Conservation (phyloP, 2,329 filamentous ascomycete genomes). For the Phaeophleospora eucalypticola region DNA sequence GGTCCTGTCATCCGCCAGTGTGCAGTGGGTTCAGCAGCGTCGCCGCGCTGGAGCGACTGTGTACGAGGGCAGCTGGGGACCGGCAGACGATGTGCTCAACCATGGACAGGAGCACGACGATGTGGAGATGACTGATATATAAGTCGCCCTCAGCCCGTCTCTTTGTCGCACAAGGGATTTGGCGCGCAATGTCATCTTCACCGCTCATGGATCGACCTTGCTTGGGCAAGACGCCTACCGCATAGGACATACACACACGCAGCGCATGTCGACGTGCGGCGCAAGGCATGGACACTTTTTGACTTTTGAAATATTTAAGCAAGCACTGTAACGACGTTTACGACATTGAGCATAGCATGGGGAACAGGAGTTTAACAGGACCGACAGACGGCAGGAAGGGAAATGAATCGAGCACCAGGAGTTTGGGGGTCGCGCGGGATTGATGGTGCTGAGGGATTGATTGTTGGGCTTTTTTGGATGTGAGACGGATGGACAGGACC, state of each 20-base stretch:
- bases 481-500: background rate
- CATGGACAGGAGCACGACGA: conserved; percentile 40
- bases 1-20: conserved; percentile 66
- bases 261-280: no score
- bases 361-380: background rate
- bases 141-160: conserved; percentile 4
- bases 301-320: background rate
- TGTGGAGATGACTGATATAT: conserved; percentile 60
- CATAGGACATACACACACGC: background rate
- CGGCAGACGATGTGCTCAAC: conserved; percentile 59
- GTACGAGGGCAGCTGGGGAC: conserved; percentile 94
- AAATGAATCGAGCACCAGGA: background rate
- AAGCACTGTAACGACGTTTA: background rate
- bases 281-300: background rate
- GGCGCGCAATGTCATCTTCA: background rate
- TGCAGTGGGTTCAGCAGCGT: conserved; percentile 74
- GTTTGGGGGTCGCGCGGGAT: background rate
- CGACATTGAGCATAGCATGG: background rate
- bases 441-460: no score
- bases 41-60: conserved; percentile 87
- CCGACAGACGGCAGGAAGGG: background rate
- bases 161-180: background rate
- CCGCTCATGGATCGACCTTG: background rate
- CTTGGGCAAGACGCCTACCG: background rate
- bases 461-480: background rate